A percentile compares a stretch with the other conserved stretches of the same genome.
phyloP scores from a whole-genome alignment of 768 basidiomycete genomes.

The Termitomyces heimii region DNA sequence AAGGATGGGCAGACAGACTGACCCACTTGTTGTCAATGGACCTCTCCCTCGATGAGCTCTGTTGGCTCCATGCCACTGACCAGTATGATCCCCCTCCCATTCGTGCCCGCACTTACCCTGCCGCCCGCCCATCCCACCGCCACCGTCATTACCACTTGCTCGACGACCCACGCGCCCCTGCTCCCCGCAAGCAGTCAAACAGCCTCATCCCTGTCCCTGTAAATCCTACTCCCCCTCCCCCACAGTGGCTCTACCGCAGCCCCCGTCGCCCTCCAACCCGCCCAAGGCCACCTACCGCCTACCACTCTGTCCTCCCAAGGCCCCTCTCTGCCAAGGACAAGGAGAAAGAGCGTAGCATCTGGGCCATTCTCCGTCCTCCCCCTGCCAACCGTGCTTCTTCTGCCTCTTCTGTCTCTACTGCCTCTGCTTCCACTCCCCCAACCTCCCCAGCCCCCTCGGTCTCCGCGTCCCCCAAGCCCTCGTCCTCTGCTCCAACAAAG shows the following conservation, averaged over 20 bases:
- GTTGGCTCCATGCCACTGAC: constrained; percentile 42
- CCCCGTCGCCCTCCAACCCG: constrained; percentile 19
- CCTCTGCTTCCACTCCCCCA: constrained; percentile 8
- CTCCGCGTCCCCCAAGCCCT: constrained; percentile 15
- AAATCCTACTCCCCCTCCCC: constrained; percentile 2
- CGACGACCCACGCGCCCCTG: background rate
- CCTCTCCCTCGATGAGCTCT: constrained; percentile 36
- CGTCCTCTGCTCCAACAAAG: constrained; percentile 30
- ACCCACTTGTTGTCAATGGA: background rate
- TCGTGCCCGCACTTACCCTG: background rate
- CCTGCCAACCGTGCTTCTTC: constrained; percentile 10
- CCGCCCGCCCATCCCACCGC: background rate
- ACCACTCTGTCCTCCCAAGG: background rate
- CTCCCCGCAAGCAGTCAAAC: constrained; percentile 1
- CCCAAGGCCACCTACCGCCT: constrained; percentile 13
- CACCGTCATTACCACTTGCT: constrained; percentile 2
- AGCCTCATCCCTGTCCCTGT: constrained; percentile 7
- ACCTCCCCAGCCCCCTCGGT: constrained; percentile 16
- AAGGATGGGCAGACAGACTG: too few relatives aligned
- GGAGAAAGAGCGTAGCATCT: constrained; percentile 5
- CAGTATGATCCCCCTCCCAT: background rate
- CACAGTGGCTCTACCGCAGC: constrained; percentile 18
- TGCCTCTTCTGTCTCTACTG: constrained; percentile 11
- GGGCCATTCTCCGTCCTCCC: constrained; percentile 1
- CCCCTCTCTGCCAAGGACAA: constrained; percentile 1